Base-by-base conservation (phyloP, 2,329 filamentous ascomycete species). In the Cytospora schulzeri region DNA sequence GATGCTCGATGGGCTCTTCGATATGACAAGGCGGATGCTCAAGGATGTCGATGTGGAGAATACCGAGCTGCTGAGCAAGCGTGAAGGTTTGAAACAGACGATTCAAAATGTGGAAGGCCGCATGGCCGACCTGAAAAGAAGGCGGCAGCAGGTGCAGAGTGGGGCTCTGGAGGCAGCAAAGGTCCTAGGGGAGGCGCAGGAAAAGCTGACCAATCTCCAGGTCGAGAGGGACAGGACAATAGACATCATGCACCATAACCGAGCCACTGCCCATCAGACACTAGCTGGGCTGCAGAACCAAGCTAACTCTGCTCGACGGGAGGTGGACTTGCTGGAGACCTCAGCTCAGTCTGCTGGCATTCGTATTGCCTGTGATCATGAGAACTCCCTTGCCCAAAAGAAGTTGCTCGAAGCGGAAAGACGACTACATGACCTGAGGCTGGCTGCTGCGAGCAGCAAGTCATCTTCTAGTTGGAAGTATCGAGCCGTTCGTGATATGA, bases 41-140 rank as follows among this genome's bases (percentile, higher is more conserved):
- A 68, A 66, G 41, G 65, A 71, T 24, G 54, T 73, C 11, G 70
- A 71, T 17, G 66, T 64, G 8, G 71, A 74, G 24, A 14, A 41
- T 4, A 24, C 15, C 14, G 22, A 62, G 29, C 29, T 62, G 60
- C 41, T 41, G 41, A 35, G 38, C 41, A 26, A n/a, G 53, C 9
- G 28, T 2, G 41, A 57, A 9, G 53, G 41, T 3, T 7, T 62
- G n/a, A 19, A 28, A 7, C 60, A 57, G 53, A 62, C 60, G 5
- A 35, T 57, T 14, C 19, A 2, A 28, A n/a, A 52, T 12, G 57
- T 41, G 14, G 26, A 41, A 45, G 29, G 17, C 26, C 45, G n/a
- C 24, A 6, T 63, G n/a, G 33, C 31, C 14, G 38, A 41, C 5
- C 64, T 69, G 52, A 59, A 62, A 50, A 56, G 19, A 4, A 38